Conservation (phyloP, 441 rosid species). For the Populus hybrid region DNA sequence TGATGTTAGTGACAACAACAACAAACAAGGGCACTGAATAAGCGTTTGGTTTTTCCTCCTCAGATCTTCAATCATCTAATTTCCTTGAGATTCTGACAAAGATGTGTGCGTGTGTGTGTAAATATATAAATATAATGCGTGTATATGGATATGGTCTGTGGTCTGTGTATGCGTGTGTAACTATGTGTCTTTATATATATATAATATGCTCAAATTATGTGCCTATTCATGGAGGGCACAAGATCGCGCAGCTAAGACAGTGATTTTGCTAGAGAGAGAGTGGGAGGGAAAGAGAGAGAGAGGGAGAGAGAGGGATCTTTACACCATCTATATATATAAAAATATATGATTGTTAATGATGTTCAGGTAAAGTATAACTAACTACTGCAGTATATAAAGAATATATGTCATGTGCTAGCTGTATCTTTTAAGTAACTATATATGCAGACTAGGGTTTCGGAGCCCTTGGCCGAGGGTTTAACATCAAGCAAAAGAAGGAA, state of each 20-base stretch:
- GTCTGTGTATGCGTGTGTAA: not conserved
- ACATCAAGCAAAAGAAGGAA: not conserved
- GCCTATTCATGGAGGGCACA: slow-evolving; percentile 28
- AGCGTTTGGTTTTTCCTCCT: slow-evolving; percentile 19
- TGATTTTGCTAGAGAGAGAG: slow-evolving; percentile 15
- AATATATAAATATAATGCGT: not conserved
- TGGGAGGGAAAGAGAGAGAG: not conserved
- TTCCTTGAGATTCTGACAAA: slow-evolving; percentile 21
- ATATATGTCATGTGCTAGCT: slow-evolving; percentile 1
- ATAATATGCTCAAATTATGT: not conserved
- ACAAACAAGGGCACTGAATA: slow-evolving; percentile 20
- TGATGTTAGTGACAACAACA: slow-evolving; percentile 17
- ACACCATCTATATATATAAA: not conserved
- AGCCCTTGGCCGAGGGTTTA: slow-evolving; percentile 34
- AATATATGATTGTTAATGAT: not conserved
- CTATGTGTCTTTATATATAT: not conserved
- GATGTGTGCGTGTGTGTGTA: not conserved
- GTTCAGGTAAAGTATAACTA: slow-evolving; percentile 17
- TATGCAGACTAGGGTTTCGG: slow-evolving; percentile 40
- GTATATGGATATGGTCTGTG: not conserved
- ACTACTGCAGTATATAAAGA: not conserved
- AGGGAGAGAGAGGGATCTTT: not conserved
- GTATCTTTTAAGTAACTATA: slow-evolving; percentile 7
- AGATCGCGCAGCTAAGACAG: slow-evolving; percentile 19
- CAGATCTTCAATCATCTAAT: slow-evolving; percentile 18